phyloP scores from a whole-genome alignment of 805 yeast species.

The Candida montana region DNA sequence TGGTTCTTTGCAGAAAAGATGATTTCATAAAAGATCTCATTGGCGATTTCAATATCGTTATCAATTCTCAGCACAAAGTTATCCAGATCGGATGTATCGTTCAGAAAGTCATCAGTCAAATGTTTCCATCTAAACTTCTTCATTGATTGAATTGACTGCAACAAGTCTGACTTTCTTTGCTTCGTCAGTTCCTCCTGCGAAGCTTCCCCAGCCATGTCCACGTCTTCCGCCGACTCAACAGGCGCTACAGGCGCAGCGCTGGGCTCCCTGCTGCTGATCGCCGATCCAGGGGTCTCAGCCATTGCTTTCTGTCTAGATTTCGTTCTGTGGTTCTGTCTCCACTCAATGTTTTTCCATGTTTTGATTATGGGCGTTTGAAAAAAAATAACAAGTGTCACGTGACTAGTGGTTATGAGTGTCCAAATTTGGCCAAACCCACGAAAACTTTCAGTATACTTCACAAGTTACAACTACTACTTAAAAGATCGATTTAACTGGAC shows the following conservation, averaged over 20 bases:
- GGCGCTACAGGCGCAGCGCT: neutral
- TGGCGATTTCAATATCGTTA: constrained; percentile 2
- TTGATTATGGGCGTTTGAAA: no score
- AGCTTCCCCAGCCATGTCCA: constrained; percentile 6
- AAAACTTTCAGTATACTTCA: no score
- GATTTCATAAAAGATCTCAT: constrained; percentile 20
- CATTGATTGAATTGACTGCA: neutral
- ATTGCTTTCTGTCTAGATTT: no score
- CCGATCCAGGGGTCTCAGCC: neutral
- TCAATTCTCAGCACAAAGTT: constrained; percentile 2
- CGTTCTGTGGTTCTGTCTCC: no score
- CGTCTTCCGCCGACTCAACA: constrained; percentile 1
- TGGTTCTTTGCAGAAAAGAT: constrained; percentile 16
- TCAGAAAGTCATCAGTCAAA: constrained; percentile 7
- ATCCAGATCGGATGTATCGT: neutral
- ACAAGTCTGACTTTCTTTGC: neutral
- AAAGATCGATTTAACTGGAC: no score
- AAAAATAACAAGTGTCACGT: no score
- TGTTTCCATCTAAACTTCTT: constrained; percentile 5
- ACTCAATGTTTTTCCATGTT: no score
- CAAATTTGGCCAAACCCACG: no score
- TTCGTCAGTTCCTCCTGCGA: neutral
- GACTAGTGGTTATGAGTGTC: no score
- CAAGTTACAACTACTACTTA: no score
- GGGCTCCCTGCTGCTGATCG: neutral